A percentile compares a stretch with the other conserved stretches of the same genome.
These are phyloP conservation scores for Anisodus tanguticus DNA, from an alignment of 257 asterid genomes.

Conservation along the genomic window DNA sequence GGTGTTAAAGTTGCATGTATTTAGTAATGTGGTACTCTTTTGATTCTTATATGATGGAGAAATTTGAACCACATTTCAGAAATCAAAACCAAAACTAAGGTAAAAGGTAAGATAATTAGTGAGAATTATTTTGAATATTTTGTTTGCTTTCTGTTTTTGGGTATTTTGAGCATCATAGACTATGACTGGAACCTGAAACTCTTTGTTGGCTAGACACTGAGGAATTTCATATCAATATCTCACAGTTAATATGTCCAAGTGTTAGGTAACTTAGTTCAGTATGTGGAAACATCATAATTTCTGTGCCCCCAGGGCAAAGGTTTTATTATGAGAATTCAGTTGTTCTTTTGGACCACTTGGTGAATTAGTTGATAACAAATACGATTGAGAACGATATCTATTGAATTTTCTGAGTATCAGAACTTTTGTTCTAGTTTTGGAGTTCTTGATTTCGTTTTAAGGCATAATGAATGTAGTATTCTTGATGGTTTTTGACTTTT, in stretches of 20 bases:
- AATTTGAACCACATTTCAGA: neutral
- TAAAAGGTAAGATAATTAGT: neutral
- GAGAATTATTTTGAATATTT: neutral
- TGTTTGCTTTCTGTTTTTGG: neutral
- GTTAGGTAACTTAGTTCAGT: conserved; percentile 11
- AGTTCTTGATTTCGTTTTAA: neutral
- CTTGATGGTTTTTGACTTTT: neutral
- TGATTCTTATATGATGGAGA: neutral
- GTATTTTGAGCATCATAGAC: neutral
- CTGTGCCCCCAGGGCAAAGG: neutral
- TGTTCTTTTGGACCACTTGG: conserved; percentile 27
- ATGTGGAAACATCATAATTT: neutral
- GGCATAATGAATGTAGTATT: neutral
- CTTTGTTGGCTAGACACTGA: neutral
- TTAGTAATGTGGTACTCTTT: conserved; percentile 30
- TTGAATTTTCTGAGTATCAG: neutral
- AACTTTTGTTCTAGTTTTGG: neutral
- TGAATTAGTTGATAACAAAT: neutral
- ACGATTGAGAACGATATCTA: neutral
- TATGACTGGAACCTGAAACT: neutral
- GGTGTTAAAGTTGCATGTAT: conserved; percentile 39
- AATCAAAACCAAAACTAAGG: neutral
- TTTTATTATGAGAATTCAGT: neutral
- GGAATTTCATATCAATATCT: neutral
- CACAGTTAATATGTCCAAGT: neutral